Evolutionary conservation across 805 yeast species (phyloP), one percentile per base, ranked within the genome.

Genomic region (Pichia pseudocactophila): DNA sequence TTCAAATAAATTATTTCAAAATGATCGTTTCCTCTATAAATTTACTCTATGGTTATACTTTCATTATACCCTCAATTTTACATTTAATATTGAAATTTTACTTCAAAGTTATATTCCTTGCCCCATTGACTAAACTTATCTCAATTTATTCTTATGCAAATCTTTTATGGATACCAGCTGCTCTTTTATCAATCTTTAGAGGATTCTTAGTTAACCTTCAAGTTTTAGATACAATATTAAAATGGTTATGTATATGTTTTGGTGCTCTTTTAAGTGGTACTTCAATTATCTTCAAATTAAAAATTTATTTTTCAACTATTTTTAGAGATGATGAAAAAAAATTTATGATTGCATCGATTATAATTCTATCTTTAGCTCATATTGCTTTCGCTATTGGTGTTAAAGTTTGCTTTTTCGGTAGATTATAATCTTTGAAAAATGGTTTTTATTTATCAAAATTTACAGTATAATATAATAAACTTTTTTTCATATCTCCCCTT

Each of bases 81-180:
- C 82, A 77, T 64, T 50, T 76, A 3, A 45, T 67, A 3, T 63
- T 81, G 10, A 65, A 72, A 39, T 83, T 74, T 56, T 56, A 67
- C 44, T 66, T 76, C 54, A 78, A 80, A 50, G 67, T 82, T 37
- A 34, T 47, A 19, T 59, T 63, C 30, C 59, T 78, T 16, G 55
- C 65, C 12, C 70, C 79, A 8, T 63, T 82, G 47, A 69, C 79
- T 4, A 80, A 76, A 51, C 55, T 84, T 39, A 64, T 89, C 2
- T 77, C 90, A 4, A 71, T 87, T 28, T 89, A 83, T 62, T 95
- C 97, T 2, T 89, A 90, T 63, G 74, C 95, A 16, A 83, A 82
- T 54, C 63, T 82, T 5, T 72, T 79, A 44, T 89, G 97, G 96
- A 65, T 83, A n/a, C 94, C 95, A 1, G 80, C 86, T 18, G 80